These are phyloP conservation scores for Poa annua DNA, from an alignment of 176 grass and related monocot species.

Conservation along the genomic window DNA sequence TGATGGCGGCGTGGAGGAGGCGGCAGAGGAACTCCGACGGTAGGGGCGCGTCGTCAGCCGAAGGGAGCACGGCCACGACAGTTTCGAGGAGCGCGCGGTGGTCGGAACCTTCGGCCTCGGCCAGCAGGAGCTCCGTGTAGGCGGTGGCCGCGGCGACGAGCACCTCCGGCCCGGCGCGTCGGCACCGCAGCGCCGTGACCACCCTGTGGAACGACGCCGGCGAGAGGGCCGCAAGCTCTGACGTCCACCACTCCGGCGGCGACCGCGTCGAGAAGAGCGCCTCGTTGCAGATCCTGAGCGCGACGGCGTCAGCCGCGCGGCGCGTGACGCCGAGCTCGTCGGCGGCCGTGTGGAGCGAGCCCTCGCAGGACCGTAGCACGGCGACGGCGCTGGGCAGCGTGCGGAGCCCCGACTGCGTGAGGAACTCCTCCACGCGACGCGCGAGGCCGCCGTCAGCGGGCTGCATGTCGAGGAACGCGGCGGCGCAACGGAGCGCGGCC, in stretches of 20 bases:
- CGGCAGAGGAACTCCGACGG: constrained; percentile 65
- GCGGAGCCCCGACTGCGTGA: constrained; percentile 46
- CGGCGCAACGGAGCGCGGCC: constrained; percentile 57
- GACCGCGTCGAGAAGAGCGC: constrained; percentile 51
- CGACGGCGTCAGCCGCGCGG: constrained; percentile 50
- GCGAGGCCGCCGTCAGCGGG: constrained; percentile 42
- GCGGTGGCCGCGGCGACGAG: constrained; percentile 42
- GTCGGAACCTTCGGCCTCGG: constrained; percentile 26
- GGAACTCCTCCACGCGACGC: constrained; percentile 65
- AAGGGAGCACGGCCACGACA: constrained; percentile 57
- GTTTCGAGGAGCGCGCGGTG: constrained; percentile 51
- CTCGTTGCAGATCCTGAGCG: constrained; percentile 67
- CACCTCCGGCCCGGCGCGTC: constrained; percentile 40
- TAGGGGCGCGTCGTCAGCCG: constrained; percentile 42
- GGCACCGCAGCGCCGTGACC: constrained; percentile 52
- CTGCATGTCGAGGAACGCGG: constrained; percentile 74
- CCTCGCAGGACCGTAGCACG: constrained; percentile 76
- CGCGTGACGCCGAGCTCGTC: constrained; percentile 57
- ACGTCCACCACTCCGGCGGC: constrained; percentile 64
- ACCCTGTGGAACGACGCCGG: constrained; percentile 63
- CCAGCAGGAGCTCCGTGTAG: constrained; percentile 58
- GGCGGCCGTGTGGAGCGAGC: constrained; percentile 38
- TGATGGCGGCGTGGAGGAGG: constrained; percentile 59
- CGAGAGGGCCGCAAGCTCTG: constrained; percentile 50
- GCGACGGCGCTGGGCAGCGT: constrained; percentile 57